Evolutionary conservation across 2,329 filamentous ascomycete genomes (phyloP), one percentile per base, ranked within the genome.

Genomic region (Neonectria coccinea): DNA sequence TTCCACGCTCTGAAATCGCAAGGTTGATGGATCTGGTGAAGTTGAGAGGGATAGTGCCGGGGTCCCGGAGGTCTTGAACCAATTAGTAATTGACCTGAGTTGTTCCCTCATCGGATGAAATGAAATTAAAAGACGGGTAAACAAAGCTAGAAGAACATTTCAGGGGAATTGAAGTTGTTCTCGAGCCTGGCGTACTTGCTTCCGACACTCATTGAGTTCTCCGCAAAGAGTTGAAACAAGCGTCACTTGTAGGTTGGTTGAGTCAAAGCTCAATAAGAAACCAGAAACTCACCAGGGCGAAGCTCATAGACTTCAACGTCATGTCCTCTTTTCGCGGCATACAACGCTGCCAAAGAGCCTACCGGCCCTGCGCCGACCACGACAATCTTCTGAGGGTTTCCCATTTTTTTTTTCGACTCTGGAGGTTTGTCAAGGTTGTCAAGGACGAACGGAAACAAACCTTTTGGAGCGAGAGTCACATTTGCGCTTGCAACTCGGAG

Each of bases 21-120:
- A 99, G 82, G 76, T 99, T 99, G 83, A 99, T 99, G n/a, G 96
- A 98, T 78, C 94, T 97, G 65, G 94, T 97, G 76, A 97, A 97
- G 79, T 97, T 97, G 66, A 98, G 85, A 3, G 95, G 94, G 31
- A 90, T 89, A 1, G 92, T 97, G 2, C 88, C 86, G 2, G 92
- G 90, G 77, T 97, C 90, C 44, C 96, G 90, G 53, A 98, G 89
- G 82, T 99, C 96, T 98, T 52, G 45, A n/a, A 65, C 50, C 27
- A 62, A 67, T 73, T 56, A 74, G 72, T 58, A 20, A 50, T 56
- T 67, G 33, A 25, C 25, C 45, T 10, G 11, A 41, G 52, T 60
- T 60, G 50, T 67, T 64, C 33, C 59, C 12, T 14, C 51, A 20
- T 8, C 5, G 11, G 33, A 48, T 33, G n/a, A 27, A 16, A 36